A percentile compares a stretch with the other conserved stretches of the same genome.
These are phyloP conservation scores for Saccharum spontaneum DNA, from an alignment of 176 grass and related monocot genomes.

Conservation along the genomic window DNA sequence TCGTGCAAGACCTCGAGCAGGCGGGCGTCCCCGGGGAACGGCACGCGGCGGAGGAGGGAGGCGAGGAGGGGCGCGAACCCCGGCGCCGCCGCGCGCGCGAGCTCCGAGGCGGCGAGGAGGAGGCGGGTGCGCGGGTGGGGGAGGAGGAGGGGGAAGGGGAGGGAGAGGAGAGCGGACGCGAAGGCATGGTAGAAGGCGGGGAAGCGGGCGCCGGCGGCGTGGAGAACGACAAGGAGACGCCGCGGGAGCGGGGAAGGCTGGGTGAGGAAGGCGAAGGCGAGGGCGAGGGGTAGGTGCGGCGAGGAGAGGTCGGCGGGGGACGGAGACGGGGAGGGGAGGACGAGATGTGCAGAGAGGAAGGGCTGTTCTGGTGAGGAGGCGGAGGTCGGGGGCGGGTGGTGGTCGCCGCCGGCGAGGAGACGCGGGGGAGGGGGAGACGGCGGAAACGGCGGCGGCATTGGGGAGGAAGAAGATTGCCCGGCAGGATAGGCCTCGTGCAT, in stretches of 20 bases:
- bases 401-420: conserved; percentile 41
- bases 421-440: conserved; percentile 14
- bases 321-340: conserved; percentile 47
- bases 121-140: conserved; percentile 52
- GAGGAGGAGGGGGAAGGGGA: conserved; percentile 55
- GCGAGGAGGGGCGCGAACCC: conserved; percentile 44
- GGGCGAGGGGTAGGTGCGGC: conserved; percentile 50
- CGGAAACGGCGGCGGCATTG: conserved; percentile 12
- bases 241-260: conserved; percentile 34
- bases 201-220: conserved; percentile 52
- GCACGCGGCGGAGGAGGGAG: conserved; percentile 55
- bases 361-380: conserved; percentile 31
- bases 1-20: conserved; percentile 16
- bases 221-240: conserved; percentile 49
- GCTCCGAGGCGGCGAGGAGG: conserved; percentile 43
- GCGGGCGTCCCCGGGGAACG: conserved; percentile 38
- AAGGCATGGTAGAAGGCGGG: conserved; percentile 62
- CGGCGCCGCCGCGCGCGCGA: conserved; percentile 50
- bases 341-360: conserved; percentile 47
- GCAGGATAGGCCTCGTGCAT: too few relatives aligned
- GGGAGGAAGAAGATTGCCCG: not conserved
- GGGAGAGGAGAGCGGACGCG: conserved; percentile 49
- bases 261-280: conserved; percentile 67
- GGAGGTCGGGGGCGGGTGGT: conserved; percentile 34
- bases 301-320: conserved; percentile 57